Conservation (phyloP, 176 grass and related monocot genomes). For the Triticum aestivum region IWGSC_CS_RefSeq_v2.1 NC_057813.1:698864485-698864984, state of each 20-base stretch:
- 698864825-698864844: too few species aligned
- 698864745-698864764: slow-evolving; percentile 74
- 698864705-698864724: slow-evolving; percentile 78
- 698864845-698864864: too few species aligned
- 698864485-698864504: slow-evolving; percentile 65
- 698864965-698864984: slow-evolving; percentile 95
- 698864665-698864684: slow-evolving; percentile 90
- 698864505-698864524: slow-evolving; percentile 83
- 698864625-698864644: slow-evolving; percentile 91
- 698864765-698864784: slow-evolving; percentile 53
- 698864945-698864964: slow-evolving; percentile 95
- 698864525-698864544: slow-evolving; percentile 91
- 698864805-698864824: slow-evolving; percentile 45
- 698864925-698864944: slow-evolving; percentile 92
- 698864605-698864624: slow-evolving; percentile 68
- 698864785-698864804: slow-evolving; percentile 92
- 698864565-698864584: slow-evolving; percentile 91
- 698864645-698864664: slow-evolving; percentile 84
- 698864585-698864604: slow-evolving; percentile 94
- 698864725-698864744: slow-evolving; percentile 64
- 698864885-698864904: neutral
- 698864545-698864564: slow-evolving; percentile 97
- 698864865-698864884: neutral
- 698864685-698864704: slow-evolving; percentile 88
- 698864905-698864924: neutral